Evolutionary conservation across 305 asterid genomes (phyloP).

Genomic region (Salvia sclarea): DNA sequence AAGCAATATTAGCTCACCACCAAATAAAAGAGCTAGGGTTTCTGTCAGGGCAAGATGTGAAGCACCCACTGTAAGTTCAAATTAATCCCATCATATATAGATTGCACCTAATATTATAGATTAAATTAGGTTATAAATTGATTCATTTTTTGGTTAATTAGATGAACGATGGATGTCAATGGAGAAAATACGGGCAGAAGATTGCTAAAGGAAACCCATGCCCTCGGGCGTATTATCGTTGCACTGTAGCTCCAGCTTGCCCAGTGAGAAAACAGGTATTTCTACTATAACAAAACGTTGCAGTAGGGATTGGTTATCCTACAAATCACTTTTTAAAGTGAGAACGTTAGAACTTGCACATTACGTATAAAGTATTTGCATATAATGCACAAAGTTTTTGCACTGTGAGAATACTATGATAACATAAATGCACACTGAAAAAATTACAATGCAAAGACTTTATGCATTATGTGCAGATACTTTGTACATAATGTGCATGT

Average conservation of each 20-base stretch:
- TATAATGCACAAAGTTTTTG: too few species aligned
- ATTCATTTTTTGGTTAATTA: neutral
- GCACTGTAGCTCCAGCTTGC: slow-evolving; percentile 78
- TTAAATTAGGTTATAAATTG: neutral
- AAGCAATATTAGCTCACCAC: slow-evolving; percentile 37
- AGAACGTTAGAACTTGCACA: too few species aligned
- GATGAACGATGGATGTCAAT: slow-evolving; percentile 84
- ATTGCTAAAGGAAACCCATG: slow-evolving; percentile 65
- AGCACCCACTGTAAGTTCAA: slow-evolving; percentile 54
- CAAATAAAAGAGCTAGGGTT: slow-evolving; percentile 62
- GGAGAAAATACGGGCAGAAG: slow-evolving; percentile 69
- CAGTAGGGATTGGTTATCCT: too few species aligned
- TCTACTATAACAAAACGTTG: too few species aligned
- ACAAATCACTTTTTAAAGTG: too few species aligned
- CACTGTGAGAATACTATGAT: neutral
- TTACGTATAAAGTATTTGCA: too few species aligned
- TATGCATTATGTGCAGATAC: too few species aligned
- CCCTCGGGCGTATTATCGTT: slow-evolving; percentile 81
- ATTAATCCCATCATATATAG: neutral
- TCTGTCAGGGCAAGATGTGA: slow-evolving; percentile 66
- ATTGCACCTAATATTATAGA: too few species aligned
- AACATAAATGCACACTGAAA: too few species aligned
- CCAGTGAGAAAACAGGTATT: slow-evolving; percentile 75
- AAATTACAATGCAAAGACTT: too few species aligned
- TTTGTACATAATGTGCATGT: too few species aligned